Conservation (phyloP, 495 filamentous ascomycete species). For the Annulohypoxylon stygium region DNA sequence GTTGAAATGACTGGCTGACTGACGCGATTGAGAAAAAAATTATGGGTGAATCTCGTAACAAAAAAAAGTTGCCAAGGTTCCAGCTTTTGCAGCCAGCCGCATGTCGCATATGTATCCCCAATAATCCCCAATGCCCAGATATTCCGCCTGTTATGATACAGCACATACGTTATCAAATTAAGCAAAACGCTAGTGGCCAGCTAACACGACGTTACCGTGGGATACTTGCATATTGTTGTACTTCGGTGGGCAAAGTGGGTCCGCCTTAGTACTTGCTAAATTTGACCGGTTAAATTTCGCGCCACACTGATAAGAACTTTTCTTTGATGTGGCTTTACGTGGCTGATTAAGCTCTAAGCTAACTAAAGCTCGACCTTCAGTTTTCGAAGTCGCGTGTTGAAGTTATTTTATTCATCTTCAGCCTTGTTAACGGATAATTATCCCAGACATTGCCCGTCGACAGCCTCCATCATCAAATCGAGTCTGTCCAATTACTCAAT, state of each 20-base stretch:
- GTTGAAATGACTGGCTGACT: conserved; percentile 45
- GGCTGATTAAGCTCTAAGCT: conserved; percentile 17
- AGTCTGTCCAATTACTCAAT: not conserved
- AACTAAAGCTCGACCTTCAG: conserved; percentile 24
- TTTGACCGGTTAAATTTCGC: conserved; percentile 19
- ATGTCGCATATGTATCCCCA: not conserved
- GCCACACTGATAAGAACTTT: conserved; percentile 24
- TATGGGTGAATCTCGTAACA: conserved; percentile 33
- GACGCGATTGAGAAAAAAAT: conserved; percentile 45
- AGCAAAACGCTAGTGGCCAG: conserved; percentile 24
- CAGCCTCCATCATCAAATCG: not conserved
- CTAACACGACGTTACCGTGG: conserved; percentile 8
- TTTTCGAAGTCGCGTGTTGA: conserved; percentile 44
- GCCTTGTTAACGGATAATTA: conserved; percentile 32
- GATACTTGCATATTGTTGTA: conserved; percentile 8
- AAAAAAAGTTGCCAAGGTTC: conserved; percentile 27
- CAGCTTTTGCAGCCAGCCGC: conserved; percentile 2
- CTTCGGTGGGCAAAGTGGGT: not conserved
- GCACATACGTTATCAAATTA: conserved; percentile 24
- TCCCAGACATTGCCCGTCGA: conserved; percentile 3
- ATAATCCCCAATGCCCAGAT: not conserved
- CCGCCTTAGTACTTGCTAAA: conserved; percentile 18
- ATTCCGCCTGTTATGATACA: not conserved
- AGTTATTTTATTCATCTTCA: conserved; percentile 36
- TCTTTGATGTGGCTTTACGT: not conserved